Evolutionary conservation across 768 basidiomycete species (phyloP).

Genomic region (Rhizopogon vulgaris): DNA sequence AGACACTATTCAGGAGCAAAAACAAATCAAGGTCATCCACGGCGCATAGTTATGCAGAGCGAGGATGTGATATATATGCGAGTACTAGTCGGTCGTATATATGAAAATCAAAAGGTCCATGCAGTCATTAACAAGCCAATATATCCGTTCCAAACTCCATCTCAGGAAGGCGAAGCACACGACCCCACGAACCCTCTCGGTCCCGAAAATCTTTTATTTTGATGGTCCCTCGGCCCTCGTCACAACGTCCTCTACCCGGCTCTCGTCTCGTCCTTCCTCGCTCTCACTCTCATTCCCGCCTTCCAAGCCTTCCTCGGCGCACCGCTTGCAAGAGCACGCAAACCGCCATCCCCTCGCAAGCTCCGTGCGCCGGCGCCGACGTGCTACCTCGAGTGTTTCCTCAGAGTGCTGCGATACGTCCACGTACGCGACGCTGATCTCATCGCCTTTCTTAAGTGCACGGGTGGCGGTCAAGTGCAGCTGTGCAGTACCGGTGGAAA

Average conservation of each 20-base stretch:
- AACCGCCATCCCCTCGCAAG: conserved; percentile 80
- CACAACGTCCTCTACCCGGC: conserved; percentile 36
- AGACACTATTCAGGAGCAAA: too few relatives aligned
- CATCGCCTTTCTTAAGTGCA: conserved; percentile 68
- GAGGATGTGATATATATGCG: conserved; percentile 5
- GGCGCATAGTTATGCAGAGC: conserved; percentile 1
- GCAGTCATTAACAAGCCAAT: conserved; percentile 3
- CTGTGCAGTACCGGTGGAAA: conserved; percentile 60
- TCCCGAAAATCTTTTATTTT: too few relatives aligned
- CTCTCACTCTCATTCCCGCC: conserved; percentile 22
- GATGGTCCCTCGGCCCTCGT: conserved; percentile 22
- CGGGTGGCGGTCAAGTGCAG: conserved; percentile 63
- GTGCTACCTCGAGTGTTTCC: conserved; percentile 49
- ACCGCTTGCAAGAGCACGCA: conserved; percentile 66
- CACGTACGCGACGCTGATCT: conserved; percentile 71
- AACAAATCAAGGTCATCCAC: too few relatives aligned
- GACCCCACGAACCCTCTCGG: neutral
- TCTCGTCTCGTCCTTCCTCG: conserved; percentile 43
- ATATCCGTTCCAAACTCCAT: neutral
- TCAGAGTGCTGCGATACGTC: conserved; percentile 52
- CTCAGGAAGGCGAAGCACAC: neutral
- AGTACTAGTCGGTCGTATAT: neutral
- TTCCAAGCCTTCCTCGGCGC: conserved; percentile 46
- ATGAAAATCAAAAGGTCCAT: neutral
- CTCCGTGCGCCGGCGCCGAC: conserved; percentile 63